These are phyloP conservation scores for Mrakia blollopis DNA, from an alignment of 768 basidiomycete species.

Conservation along the genomic window DNA sequence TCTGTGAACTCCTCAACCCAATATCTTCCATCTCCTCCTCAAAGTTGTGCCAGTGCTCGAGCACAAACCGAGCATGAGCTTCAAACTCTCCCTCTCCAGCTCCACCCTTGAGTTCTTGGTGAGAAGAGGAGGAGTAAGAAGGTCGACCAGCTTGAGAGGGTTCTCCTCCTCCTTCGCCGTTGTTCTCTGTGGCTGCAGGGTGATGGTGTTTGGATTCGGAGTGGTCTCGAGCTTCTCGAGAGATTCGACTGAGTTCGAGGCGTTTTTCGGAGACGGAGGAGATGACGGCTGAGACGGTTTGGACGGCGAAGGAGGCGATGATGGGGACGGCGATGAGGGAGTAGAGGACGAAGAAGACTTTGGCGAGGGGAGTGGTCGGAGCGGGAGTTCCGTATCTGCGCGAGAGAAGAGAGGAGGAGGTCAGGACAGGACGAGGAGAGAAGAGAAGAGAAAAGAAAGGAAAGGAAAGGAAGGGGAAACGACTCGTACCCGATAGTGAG, in stretches of 20 bases:
- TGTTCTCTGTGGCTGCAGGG: too few relatives aligned
- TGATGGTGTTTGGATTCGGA: neutral
- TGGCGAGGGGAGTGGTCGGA: conserved; percentile 35
- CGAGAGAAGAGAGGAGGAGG: neutral
- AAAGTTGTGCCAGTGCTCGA: conserved; percentile 37
- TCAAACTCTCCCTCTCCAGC: conserved; percentile 32
- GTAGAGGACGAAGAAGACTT: conserved; percentile 44
- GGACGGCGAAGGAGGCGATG: conserved; percentile 42
- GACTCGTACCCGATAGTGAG: conserved; percentile 9
- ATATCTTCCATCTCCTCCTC: conserved; percentile 2
- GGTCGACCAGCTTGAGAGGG: neutral
- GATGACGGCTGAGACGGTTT: conserved; percentile 39
- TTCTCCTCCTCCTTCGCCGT: conserved; percentile 15
- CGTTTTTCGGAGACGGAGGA: neutral
- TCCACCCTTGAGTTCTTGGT: conserved; percentile 30
- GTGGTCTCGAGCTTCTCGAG: neutral
- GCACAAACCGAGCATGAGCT: conserved; percentile 39
- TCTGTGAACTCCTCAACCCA: neutral
- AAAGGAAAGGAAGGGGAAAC: neutral
- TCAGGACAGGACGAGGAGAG: neutral
- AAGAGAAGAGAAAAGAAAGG: neutral
- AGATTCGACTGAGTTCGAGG: neutral
- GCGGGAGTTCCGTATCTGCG: neutral
- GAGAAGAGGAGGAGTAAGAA: neutral
- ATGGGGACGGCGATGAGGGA: conserved; percentile 44